Base-by-base conservation (phyloP, 169 alveolate species). In the Eimeria tenella region DNA sequence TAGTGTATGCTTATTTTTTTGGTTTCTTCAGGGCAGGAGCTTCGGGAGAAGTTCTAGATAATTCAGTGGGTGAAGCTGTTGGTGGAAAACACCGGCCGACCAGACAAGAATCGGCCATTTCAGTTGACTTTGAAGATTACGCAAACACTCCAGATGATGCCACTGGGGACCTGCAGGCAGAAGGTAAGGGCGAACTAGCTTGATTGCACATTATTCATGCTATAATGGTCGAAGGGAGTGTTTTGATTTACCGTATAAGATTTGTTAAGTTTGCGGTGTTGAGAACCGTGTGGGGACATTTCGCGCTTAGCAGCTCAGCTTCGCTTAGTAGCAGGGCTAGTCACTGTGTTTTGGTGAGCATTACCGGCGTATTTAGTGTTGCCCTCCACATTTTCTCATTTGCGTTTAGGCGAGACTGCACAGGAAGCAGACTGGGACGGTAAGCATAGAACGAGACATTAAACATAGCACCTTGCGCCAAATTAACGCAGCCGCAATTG, bases 381-480 rank as follows among this genome's bases (percentile, higher is more conserved):
- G 68, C 68, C 19, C 0, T 60, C 17, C 17, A 9, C 68, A 60
- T 50, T 19, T 50, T 53, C 49, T 63, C 53, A 50, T 84, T 11
- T 55, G 65, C 25, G 8, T 84, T 52, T 79, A 84, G 92, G 79
- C 55, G 79, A 84, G 21, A 25, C 92, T 15, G 92, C 92, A 55
- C 92, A 84, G 42, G 92, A 84, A 5, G 92, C 81, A n/a, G 81
- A 31, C 25, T 84, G 92, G 92, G 92, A 84, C 31, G 92, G 92
- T 84, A 62, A 0, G 92, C 68, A 49, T 53, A 4, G 52, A 17
- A 19, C 50, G 50, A 17, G 52, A 68, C 79, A 23, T 23, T 19
- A 6, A 31, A 31, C 42, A 31, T 31, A 31, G 42, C 42, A 31
- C 42, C 2, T 31, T 31, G 42, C 42, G 42, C 42, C 2, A 31